phyloP scores from a whole-genome alignment of 345 rosid species.

The Brassica incana region DNA sequence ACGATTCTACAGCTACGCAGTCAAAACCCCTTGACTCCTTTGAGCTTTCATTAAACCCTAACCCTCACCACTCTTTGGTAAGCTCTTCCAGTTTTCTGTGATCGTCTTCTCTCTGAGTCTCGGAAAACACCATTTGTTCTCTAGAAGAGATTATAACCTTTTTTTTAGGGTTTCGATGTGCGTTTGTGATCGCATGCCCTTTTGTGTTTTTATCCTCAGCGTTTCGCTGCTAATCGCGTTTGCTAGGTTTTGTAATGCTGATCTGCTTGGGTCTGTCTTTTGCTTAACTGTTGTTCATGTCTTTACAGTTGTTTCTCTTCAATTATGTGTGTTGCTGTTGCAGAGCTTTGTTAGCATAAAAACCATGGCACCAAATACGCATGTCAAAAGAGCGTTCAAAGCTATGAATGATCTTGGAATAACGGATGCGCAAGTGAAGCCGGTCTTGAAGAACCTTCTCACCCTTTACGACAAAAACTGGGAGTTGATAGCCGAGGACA shows the following conservation, averaged over 20 bases:
- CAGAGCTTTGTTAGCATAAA: background rate
- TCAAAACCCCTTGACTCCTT: background rate
- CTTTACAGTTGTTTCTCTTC: background rate
- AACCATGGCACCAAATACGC: conserved; percentile 60
- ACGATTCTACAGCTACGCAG: background rate
- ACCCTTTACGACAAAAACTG: conserved; percentile 78
- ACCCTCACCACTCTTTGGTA: conserved; percentile 4
- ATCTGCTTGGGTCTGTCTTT: background rate
- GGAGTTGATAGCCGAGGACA: conserved; percentile 78
- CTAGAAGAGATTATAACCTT: background rate
- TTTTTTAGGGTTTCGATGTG: background rate
- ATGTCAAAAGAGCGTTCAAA: conserved; percentile 50
- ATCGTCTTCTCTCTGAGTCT: background rate
- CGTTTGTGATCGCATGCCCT: background rate
- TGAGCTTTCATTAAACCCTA: conserved; percentile 22
- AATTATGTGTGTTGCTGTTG: background rate
- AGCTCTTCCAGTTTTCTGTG: conserved; percentile 5
- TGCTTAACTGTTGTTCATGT: background rate
- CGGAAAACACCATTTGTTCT: background rate
- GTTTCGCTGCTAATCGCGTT: background rate
- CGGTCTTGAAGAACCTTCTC: conserved; percentile 69
- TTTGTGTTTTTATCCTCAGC: no score
- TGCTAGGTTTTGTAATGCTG: background rate
- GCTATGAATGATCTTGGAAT: conserved; percentile 79
- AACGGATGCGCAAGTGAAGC: conserved; percentile 51